Evolutionary conservation across 2,329 filamentous ascomycete species (phyloP), one percentile per base, ranked within the genome.

Genomic region (Pezicula neosporulosa): DNA sequence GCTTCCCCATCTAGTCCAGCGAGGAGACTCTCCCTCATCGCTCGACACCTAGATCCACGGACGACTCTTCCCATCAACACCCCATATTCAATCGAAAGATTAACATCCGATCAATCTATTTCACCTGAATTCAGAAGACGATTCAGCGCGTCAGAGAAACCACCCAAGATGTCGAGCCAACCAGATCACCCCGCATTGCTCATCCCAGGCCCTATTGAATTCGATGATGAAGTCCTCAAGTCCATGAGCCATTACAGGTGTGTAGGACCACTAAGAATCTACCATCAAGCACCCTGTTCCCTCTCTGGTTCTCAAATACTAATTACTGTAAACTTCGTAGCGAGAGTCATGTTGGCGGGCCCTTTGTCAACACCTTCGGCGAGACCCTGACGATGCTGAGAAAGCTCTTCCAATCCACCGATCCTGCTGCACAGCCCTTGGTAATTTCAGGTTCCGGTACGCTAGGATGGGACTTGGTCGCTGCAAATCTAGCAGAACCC

Each of bases 191-290:
- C 82, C 41, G 86, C 93, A 50, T 78, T 99, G 72, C 84, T 99
- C 74, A 97, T 99, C 67, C 94, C 94, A 46, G 94, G 94, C 58
- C 94, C 94, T 66, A 96, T 97, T 71, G 93, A 97, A 76, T 97
- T 97, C 68, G 93, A 97, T 70, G 93, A 97, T 93, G 91, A 86
- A 44, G 93, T 97, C 55, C 83, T 97, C 48, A 83, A 92, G 71
- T 90, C 91, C 55, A 97, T 97, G 93, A 87, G 88, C 77, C 91
- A 96, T 74, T 96, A 87, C 76, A 93, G 89, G 88, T 90, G 76
- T 65, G 73, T 60, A 60, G 63, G 24, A 27, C 39, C 33, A 38
- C 10, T 8, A 38, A 19, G 33, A 30, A 21, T 21, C 8, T 7
- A 24, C 44, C 39, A 21, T 19, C 3, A 7, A 13, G 39, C 16